These are phyloP conservation scores for Clarireedia homoeocarpa DNA, from an alignment of 2,329 filamentous ascomycete genomes.

Conservation along the genomic window DNA sequence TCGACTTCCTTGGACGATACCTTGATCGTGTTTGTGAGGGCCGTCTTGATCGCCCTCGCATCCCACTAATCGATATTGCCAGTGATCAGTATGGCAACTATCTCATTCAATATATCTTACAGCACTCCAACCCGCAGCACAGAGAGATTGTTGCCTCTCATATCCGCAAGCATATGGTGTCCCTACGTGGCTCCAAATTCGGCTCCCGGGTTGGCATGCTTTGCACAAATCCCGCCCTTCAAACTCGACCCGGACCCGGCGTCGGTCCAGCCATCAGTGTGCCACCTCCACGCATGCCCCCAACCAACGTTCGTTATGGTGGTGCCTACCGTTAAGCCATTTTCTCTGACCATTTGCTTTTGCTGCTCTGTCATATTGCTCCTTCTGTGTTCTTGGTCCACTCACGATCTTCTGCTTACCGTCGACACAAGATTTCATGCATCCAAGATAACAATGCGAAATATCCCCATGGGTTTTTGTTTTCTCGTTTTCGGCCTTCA, in stretches of 20 bases:
- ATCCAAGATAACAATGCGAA: slow-evolving; percentile 26
- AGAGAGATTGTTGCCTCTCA: slow-evolving; percentile 89
- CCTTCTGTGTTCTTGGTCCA: slow-evolving; percentile 22
- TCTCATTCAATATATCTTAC: slow-evolving; percentile 92
- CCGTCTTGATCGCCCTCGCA: slow-evolving; percentile 81
- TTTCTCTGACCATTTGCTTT: slow-evolving; percentile 15
- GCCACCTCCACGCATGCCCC: slow-evolving; percentile 44
- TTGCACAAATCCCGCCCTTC: slow-evolving; percentile 87
- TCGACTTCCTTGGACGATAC: slow-evolving; percentile 86
- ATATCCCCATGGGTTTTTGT: slow-evolving; percentile 27
- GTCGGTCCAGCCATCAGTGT: slow-evolving; percentile 55
- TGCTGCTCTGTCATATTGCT: slow-evolving; percentile 23
- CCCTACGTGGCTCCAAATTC: slow-evolving; percentile 94
- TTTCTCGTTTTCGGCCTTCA: slow-evolving; percentile 26
- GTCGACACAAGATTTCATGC: slow-evolving; percentile 23
- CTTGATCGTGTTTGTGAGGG: slow-evolving; percentile 91
- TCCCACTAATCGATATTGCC: slow-evolving; percentile 95
- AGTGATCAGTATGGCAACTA: slow-evolving; percentile 99
- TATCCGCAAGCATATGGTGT: slow-evolving; percentile 99
- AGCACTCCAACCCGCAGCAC: slow-evolving; percentile 78
- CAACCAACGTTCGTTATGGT: slow-evolving; percentile 48
- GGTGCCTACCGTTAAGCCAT: slow-evolving; percentile 47
- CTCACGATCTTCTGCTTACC: slow-evolving; percentile 24
- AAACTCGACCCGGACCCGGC: slow-evolving; percentile 82
- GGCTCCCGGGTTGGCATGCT: slow-evolving; percentile 98